These are phyloP conservation scores for Starmerella kuoi DNA, from an alignment of 805 yeast species.

Conservation along the genomic window DNA sequence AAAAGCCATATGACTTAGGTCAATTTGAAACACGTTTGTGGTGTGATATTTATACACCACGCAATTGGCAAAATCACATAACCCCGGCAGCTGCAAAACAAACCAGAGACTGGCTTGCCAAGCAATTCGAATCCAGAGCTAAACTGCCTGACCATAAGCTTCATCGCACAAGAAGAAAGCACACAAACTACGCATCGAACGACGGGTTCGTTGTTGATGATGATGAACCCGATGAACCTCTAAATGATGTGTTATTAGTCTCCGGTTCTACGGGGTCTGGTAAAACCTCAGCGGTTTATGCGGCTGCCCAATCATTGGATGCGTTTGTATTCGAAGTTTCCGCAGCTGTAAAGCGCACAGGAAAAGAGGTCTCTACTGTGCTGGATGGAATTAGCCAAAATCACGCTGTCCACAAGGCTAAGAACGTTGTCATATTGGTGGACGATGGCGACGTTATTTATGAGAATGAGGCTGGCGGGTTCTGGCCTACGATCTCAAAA, in stretches of 20 bases:
- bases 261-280: constrained; percentile 68
- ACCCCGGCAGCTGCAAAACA: constrained; percentile 3
- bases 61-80: constrained; percentile 1
- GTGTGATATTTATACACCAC: constrained; percentile 24
- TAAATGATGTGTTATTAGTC: constrained; percentile 32
- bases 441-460: constrained; percentile 80
- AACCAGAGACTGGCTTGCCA: constrained; percentile 12
- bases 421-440: constrained; percentile 57
- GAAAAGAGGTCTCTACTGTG: constrained; percentile 51
- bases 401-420: constrained; percentile 51
- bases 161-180: constrained; percentile 2
- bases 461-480: constrained; percentile 55
- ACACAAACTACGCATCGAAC: neutral
- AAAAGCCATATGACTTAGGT: constrained; percentile 24
- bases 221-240: constrained; percentile 20
- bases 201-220: constrained; percentile 26
- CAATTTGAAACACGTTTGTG: constrained; percentile 23
- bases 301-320: constrained; percentile 46
- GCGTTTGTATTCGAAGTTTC: constrained; percentile 77
- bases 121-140: constrained; percentile 7
- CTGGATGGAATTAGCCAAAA: constrained; percentile 76
- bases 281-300: constrained; percentile 61
- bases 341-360: constrained; percentile 58
- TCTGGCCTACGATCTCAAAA: constrained; percentile 63
- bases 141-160: constrained; percentile 1